These are phyloP conservation scores for Calonectria naviculata DNA, from an alignment of 2,329 filamentous ascomycete species.

Conservation along the genomic window DNA sequence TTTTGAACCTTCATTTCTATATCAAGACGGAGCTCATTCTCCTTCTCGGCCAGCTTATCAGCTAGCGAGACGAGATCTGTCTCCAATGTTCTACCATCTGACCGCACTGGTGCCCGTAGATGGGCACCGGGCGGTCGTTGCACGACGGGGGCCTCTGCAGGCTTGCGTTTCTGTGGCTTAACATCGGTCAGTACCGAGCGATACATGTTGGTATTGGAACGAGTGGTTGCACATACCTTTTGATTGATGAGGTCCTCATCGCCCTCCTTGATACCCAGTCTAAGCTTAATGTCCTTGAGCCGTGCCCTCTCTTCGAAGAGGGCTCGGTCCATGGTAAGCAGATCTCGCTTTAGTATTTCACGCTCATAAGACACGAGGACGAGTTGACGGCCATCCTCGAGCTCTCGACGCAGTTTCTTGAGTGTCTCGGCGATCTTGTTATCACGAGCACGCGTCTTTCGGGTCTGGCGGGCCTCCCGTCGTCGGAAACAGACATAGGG, in stretches of 20 bases:
- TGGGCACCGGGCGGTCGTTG: conserved; percentile 73
- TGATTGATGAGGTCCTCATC: conserved; percentile 96
- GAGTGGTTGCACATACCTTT: conserved; percentile 71
- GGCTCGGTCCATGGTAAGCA: conserved; percentile 78
- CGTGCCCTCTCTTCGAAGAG: conserved; percentile 86
- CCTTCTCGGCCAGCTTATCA: conserved; percentile 83
- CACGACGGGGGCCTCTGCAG: conserved; percentile 67
- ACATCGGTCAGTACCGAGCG: conserved; percentile 48
- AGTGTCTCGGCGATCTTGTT: conserved; percentile 95
- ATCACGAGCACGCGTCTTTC: conserved; percentile 94
- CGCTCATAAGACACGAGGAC: conserved; percentile 82
- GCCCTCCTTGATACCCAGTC: conserved; percentile 88
- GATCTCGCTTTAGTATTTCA: conserved; percentile 82
- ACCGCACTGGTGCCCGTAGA: conserved; percentile 75
- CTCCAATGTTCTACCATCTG: conserved; percentile 78
- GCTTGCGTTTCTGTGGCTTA: conserved; percentile 78
- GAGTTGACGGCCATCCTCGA: conserved; percentile 88
- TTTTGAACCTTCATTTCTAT: conserved; percentile 90
- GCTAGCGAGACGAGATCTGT: conserved; percentile 82
- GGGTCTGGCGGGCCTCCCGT: conserved; percentile 91
- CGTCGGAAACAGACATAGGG: conserved; percentile 98
- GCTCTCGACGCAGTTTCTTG: conserved; percentile 88
- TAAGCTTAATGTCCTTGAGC: conserved; percentile 89
- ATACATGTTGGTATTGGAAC: conserved; percentile 39
- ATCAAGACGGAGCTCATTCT: conserved; percentile 82